Evolutionary conservation across 345 rosid genomes (phyloP), one percentile per base, ranked within the genome.

Genomic region (Sonneratia caseolaris): DNA sequence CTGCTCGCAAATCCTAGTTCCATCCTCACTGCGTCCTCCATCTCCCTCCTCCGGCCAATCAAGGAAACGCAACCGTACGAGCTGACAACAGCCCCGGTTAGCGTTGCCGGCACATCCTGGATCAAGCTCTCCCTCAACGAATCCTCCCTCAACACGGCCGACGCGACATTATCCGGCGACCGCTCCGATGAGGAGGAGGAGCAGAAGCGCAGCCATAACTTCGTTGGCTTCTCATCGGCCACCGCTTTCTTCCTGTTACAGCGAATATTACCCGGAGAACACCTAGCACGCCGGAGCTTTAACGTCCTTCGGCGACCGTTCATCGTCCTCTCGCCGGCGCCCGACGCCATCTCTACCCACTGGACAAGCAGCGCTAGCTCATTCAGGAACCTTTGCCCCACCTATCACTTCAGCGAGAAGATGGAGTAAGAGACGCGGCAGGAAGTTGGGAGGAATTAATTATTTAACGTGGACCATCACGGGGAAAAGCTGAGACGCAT

Each of bases 1-100:
- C 71, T 74, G 1, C 32, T 69, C 75, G 70, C 55, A 45, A 85
- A 84, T 27, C 88, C 91, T 37, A 76, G 19, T 69, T 81, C 87
- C 68, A 79, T 85, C 48, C 76, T 84, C 80, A 80, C 84, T 5
- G 87, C 83, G 55, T 89, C 94, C 71, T 89, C 91, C 91, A 89
- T 89, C 78, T 84, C 94, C 42, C 72, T 79, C 74, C 91, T 80
- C 83, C 81, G 73, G n/a, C 94, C 94, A 21, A 85, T 86, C 61
- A 85, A 79, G 12, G 94, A 89, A 35, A 80, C 84, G 53, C 71
- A 73, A 66, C 91, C 91, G 42, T 77, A 78, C 3, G 84, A 74
- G 37, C 38, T 27, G 14, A 27, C 66, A 13, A 32, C 18, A 2
- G 5, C 66, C 18, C 7, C 1, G 2, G 37, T 3, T 2, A 10